Base-by-base conservation (phyloP, 768 basidiomycete genomes). In the Astraeus odoratus region DNA sequence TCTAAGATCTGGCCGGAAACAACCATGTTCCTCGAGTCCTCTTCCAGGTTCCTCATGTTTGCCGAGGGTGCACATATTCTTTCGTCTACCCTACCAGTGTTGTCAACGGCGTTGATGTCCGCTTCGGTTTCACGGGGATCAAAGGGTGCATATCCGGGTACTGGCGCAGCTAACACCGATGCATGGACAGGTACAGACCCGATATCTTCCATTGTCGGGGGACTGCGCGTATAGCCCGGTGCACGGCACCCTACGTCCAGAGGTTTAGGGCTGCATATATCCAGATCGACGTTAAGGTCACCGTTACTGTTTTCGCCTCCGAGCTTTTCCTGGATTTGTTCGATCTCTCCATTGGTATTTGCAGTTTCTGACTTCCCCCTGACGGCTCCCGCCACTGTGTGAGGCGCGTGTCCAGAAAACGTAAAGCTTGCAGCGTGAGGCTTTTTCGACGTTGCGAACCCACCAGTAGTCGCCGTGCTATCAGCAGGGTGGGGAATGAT, bases 151-250 rank as follows among this genome's bases (percentile, higher is more conserved):
- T 56, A 52, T 23, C 46, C 39, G 3, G 59, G 55, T 6, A 55
- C 42, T 3, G 59, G 59, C 1, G 51, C 51, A 30, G 24, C 43
- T 27, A 59, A 39, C n/a, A 51, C 24, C 4, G 19, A 13, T 18
- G 20, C 16, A 13, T 13, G 8, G n/a, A 20, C 19, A 22, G 16
- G 29, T 20, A n/a, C 12, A 23, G 3, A 13, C 12, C n/a, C 38
- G 25, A 34, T 43, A 20, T 52, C 51, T 41, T 46, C 26, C 24
- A 22, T 30, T 8, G 38, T 30, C 19, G 37, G 48, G 15, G 31
- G 23, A 40, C 18, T 23, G 43, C 51, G 59, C 60, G 61, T 60
- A 61, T 60, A 60, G 7, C 51, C 59, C 47, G 47, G 38, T 22
- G 46, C 20, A 20, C 48, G 44, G 5, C 39, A 18, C 5, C 47